Conservation (phyloP, 148 eudicot species). For the Dysphania ambrosioides region DNA sequence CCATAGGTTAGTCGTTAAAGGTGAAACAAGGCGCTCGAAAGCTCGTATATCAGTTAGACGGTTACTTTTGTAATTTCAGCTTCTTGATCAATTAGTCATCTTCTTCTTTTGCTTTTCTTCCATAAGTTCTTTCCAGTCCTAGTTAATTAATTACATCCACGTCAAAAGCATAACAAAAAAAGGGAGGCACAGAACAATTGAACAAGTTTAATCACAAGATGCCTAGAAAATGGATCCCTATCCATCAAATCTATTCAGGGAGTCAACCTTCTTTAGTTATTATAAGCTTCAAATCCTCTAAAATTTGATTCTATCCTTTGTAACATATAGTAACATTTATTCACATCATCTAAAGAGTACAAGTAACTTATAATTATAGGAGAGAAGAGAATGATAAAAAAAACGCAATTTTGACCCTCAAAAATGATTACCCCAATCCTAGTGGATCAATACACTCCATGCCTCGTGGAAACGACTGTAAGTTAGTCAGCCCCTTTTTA, state of each 20-base stretch:
- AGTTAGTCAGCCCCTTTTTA: constrained; percentile 56
- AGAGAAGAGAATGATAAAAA: not conserved
- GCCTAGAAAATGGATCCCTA: not conserved
- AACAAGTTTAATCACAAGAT: no score
- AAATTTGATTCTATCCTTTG: not conserved
- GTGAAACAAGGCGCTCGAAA: no score
- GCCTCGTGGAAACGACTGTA: constrained; percentile 93
- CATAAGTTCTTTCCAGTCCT: no score
- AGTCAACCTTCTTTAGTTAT: not conserved
- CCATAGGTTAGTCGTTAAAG: no score
- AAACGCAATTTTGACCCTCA: not conserved
- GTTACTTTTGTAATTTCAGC: no score
- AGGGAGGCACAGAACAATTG: no score
- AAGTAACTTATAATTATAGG: not conserved
- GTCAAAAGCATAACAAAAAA: no score
- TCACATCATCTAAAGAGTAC: not conserved
- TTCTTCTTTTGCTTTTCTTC: no score
- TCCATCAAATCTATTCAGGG: not conserved
- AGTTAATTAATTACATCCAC: no score
- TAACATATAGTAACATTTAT: not conserved
- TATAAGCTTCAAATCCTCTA: not conserved
- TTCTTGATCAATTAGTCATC: no score
- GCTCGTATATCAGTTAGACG: no score
- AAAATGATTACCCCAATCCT: constrained; percentile 73
- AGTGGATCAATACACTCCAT: constrained; percentile 96